Evolutionary conservation across 257 asterid genomes (phyloP), one percentile per base, ranked within the genome.

Genomic region (Solanum acaule): DNA sequence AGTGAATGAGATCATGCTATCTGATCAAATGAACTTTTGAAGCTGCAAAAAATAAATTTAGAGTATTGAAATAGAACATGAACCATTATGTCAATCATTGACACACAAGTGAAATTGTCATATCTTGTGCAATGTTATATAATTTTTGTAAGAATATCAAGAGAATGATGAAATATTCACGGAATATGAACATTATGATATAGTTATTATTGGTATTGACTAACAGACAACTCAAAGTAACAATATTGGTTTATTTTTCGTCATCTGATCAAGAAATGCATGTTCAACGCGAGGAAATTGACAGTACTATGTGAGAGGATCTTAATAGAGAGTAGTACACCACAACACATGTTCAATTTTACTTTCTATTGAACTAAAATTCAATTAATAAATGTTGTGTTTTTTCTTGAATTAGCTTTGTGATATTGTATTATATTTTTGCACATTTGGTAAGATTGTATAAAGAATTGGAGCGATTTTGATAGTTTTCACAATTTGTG

Each of bases 231-330:
- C 2, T 59, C 67, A 20, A 59, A 3, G 12, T 59, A 8, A 59
- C 2, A 59, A 20, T 59, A 3, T 8, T 59, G 5, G 2, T 56
- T 56, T 0, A 20, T 56, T 56, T 56, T 20, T 0, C 0, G 0
- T 20, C 65, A 56, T 56, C 0, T 20, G 25, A 56, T 56, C 25
- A 0, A 56, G 11, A 56, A 59, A 59, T 59, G 25, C 67, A 59
- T 7, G 12, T 59, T 59, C 67, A 59, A 22, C 2, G 27, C 8
- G 11, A 59, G 2, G 12, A 59, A 27, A 59, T 59, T 56, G 65
- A 18, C n/a, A 56, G 3, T 18, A 18, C 4, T 56, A 56, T 56
- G n/a, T 18, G n/a, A 56, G 65, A 6, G 65, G 2, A 56, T 18
- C 65, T 56, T 18, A 56, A 18, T 18, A 56, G 18, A 56, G 10